A percentile compares a stretch with the other conserved stretches of the same genome.
phyloP scores from a whole-genome alignment of 2,329 filamentous ascomycete genomes.

The Pyrenochaeta sp. region DNA sequence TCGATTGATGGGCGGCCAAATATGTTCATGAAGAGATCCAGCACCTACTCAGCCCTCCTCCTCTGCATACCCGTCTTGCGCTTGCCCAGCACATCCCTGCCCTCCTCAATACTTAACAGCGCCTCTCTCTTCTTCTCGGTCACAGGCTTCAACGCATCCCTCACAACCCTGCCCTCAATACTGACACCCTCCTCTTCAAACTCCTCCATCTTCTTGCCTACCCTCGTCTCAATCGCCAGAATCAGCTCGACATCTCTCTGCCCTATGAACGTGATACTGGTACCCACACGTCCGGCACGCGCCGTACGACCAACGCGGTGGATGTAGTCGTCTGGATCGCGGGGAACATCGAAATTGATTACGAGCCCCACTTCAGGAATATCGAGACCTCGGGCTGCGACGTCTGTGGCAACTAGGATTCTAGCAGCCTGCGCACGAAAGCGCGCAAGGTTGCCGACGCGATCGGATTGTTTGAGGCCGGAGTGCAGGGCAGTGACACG shows the following conservation, averaged over 20 bases:
- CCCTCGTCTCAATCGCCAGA: slow-evolving; percentile 86
- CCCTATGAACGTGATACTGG: slow-evolving; percentile 86
- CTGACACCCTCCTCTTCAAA: slow-evolving; percentile 93
- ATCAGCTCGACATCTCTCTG: slow-evolving; percentile 92
- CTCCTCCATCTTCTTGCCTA: slow-evolving; percentile 79
- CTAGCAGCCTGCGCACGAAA: slow-evolving; percentile 91
- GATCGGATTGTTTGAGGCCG: slow-evolving; percentile 81
- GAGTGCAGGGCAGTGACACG: slow-evolving; percentile 93
- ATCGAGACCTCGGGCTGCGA: slow-evolving; percentile 92
- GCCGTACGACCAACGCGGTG: slow-evolving; percentile 96
- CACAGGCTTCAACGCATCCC: slow-evolving; percentile 86
- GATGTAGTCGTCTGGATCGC: slow-evolving; percentile 97
- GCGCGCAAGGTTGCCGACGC: slow-evolving; percentile 85
- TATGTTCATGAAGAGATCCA: too few relatives aligned
- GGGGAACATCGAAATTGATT: slow-evolving; percentile 93
- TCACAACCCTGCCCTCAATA: slow-evolving; percentile 86
- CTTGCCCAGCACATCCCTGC: slow-evolving; percentile 90
- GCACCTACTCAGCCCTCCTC: slow-evolving; percentile 18
- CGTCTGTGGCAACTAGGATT: slow-evolving; percentile 93
- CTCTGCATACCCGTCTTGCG: slow-evolving; percentile 57
- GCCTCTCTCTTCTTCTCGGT: slow-evolving; percentile 97
- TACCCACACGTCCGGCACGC: slow-evolving; percentile 84
- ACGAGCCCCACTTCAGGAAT: slow-evolving; percentile 92
- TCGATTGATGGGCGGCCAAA: too few relatives aligned
- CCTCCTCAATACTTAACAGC: slow-evolving; percentile 88